phyloP scores from a whole-genome alignment of 257 asterid species.

The Craterostigma plantagineum region DNA sequence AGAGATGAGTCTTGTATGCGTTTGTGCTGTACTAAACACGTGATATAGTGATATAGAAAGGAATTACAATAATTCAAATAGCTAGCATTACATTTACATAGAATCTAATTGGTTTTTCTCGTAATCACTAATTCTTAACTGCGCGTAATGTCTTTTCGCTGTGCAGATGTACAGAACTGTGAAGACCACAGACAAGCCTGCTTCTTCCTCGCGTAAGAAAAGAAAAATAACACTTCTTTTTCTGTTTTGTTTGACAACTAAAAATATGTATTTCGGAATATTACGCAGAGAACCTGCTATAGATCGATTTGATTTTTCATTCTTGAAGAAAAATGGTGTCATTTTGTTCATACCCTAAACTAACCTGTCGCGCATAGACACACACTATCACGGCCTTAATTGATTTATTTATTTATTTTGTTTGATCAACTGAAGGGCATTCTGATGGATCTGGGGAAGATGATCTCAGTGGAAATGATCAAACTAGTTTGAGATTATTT shows the following conservation, averaged over 20 bases:
- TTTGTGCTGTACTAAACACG: no score
- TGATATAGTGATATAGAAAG: no score
- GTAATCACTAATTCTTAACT: constrained; percentile 9
- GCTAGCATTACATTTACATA: no score
- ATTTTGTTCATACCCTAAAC: no score
- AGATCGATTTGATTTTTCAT: no score
- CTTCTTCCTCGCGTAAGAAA: constrained; percentile 93
- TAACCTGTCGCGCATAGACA: neutral
- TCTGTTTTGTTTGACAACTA: no score
- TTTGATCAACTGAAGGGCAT: constrained; percentile 29
- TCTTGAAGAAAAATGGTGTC: no score
- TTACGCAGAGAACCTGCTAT: no score
- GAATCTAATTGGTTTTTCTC: neutral
- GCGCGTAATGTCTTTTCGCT: neutral
- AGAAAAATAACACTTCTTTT: no score
- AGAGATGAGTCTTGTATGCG: no score
- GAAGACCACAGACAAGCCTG: constrained; percentile 89
- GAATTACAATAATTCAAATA: no score
- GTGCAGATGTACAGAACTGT: constrained; percentile 90
- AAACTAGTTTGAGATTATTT: constrained; percentile 23
- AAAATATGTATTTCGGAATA: no score
- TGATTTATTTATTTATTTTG: neutral
- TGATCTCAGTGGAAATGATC: constrained; percentile 35
- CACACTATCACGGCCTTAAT: neutral
- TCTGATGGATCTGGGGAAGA: constrained; percentile 95